Conservation (phyloP, 2,329 filamentous ascomycete species). For the Claviceps spartinae region DNA sequence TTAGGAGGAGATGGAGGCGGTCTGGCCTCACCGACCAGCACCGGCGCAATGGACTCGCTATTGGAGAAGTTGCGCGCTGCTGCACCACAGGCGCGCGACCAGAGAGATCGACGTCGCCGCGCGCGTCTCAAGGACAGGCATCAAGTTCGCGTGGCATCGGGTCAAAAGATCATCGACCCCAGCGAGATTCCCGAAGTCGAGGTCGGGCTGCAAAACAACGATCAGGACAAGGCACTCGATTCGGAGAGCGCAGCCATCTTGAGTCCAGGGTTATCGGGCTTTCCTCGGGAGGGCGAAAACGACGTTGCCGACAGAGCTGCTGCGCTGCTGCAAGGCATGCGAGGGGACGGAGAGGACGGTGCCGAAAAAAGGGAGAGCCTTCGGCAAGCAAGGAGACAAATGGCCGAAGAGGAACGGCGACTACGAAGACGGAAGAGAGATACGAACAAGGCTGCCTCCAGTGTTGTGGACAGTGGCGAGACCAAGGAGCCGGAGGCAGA, state of each 20-base stretch:
- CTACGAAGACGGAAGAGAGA: conserved; percentile 53
- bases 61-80: conserved; percentile 91
- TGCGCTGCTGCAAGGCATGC: conserved; percentile 69
- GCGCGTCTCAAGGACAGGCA: conserved; percentile 83
- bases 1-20: conserved; percentile 33
- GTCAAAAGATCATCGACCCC: conserved; percentile 67
- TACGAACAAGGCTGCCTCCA: conserved; percentile 30
- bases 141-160: conserved; percentile 78
- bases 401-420: conserved; percentile 65
- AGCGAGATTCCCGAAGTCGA: conserved; percentile 48
- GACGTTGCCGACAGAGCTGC: conserved; percentile 80
- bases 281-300: conserved; percentile 38
- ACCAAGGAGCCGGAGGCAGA: conserved; percentile 12
- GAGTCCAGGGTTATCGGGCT: conserved; percentile 32
- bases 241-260: conserved; percentile 34
- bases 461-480: conserved; percentile 13
- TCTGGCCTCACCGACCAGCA: conserved; percentile 52
- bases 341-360: conserved; percentile 46
- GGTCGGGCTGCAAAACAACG: conserved; percentile 18
- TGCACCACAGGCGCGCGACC: conserved; percentile 77
- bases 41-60: conserved; percentile 89
- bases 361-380: conserved; percentile 44
- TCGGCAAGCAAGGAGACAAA: conserved; percentile 50
- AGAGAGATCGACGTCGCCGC: conserved; percentile 74
- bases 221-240: conserved; percentile 22